phyloP scores from a whole-genome alignment of 1,284 basidiomycete genomes.

The Microbotryum scabiosae region DNA sequence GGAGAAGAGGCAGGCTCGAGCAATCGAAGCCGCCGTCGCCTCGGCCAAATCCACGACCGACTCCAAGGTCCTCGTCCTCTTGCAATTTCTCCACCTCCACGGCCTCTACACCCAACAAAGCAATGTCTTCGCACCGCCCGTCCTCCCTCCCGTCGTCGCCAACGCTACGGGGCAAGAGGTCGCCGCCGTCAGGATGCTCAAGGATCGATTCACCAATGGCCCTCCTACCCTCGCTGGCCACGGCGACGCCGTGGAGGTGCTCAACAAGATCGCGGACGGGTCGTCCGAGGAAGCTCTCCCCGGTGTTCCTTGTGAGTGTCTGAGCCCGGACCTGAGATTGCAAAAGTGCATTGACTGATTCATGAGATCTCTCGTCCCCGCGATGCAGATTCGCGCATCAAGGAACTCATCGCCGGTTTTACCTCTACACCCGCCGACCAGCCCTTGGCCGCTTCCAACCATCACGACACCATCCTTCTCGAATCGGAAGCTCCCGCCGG shows the following conservation, averaged over 20 bases:
- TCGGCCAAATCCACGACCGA: constrained; percentile 25
- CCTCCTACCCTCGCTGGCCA: constrained; percentile 34
- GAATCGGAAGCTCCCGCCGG: constrained; percentile 39
- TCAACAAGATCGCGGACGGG: constrained; percentile 25
- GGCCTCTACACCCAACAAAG: constrained; percentile 27
- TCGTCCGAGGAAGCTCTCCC: constrained; percentile 26
- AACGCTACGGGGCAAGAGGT: constrained; percentile 35
- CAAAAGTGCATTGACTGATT: no score
- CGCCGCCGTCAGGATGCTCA: constrained; percentile 34
- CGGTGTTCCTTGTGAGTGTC: constrained; percentile 32
- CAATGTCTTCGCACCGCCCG: constrained; percentile 24
- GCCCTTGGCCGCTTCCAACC: background rate
- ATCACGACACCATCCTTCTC: background rate
- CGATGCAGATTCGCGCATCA: constrained; percentile 29
- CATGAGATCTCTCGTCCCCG: background rate
- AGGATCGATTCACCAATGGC: constrained; percentile 33
- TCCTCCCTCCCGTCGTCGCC: constrained; percentile 29
- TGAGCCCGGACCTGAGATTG: no score
- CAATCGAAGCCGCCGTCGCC: constrained; percentile 31
- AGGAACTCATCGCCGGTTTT: constrained; percentile 34
- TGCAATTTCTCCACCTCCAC: constrained; percentile 37
- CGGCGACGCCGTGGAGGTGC: constrained; percentile 33
- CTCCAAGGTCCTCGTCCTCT: constrained; percentile 33
- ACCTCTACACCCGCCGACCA: constrained; percentile 30
- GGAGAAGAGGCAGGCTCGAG: constrained; percentile 31